Evolutionary conservation across 352 stramenopile genomes (phyloP).

Genomic region (Pythium guiyangense): DNA sequence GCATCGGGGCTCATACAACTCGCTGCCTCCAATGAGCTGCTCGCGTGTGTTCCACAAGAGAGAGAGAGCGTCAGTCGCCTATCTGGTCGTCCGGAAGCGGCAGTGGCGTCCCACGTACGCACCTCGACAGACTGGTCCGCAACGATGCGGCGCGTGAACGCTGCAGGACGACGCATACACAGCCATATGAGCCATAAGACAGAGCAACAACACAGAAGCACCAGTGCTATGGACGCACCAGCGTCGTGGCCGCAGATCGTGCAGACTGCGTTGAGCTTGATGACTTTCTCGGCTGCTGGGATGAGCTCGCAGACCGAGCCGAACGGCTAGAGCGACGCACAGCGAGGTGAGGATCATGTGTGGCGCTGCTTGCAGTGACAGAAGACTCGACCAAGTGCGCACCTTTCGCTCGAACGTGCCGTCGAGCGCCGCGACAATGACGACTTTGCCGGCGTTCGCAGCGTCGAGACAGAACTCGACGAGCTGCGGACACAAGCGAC

Average conservation of each 20-base stretch:
- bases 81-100: neutral
- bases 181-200: neutral
- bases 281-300: conserved; percentile 66
- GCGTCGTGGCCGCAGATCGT: conserved; percentile 71
- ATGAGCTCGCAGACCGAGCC: conserved; percentile 68
- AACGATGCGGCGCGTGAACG: conserved; percentile 73
- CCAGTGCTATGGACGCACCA: conserved; percentile 19
- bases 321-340: conserved; percentile 42
- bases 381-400: neutral
- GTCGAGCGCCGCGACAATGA: conserved; percentile 73
- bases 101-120: neutral
- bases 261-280: conserved; percentile 85
- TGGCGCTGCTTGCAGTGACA: neutral
- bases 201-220: neutral
- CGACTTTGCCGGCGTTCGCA: conserved; percentile 65
- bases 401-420: conserved; percentile 78
- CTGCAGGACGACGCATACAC: conserved; percentile 15
- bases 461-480: conserved; percentile 73
- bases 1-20: conserved; percentile 79
- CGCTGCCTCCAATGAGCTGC: conserved; percentile 74
- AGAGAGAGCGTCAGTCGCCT: neutral
- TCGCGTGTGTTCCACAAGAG: neutral
- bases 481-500: conserved; percentile 28
- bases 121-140: conserved; percentile 70
- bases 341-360: neutral